Evolutionary conservation across 2,329 filamentous ascomycete species (phyloP), one percentile per base, ranked within the genome.

Genomic region (Aspergillus tanneri): DNA sequence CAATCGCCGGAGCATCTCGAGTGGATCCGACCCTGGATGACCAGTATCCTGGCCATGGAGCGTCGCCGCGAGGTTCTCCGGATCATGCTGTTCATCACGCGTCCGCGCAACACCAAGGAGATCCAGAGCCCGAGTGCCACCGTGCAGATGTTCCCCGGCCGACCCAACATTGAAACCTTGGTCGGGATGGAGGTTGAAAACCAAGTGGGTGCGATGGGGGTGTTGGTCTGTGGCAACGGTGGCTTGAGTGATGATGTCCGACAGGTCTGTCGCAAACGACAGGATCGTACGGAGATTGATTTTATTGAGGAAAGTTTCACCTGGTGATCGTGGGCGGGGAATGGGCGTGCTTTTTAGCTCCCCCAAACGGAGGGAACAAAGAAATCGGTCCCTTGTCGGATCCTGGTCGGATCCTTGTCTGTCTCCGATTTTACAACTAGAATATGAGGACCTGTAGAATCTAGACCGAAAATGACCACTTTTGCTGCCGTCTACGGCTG

Each of bases 11-110:
- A 96, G 62, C 85, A 92, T 47, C 80, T 97, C 6, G 90, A 96
- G 68, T 97, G 93, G 92, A 88, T 95, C 50, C 83, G 89, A 6
- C 88, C 89, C 4, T 97, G 88, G 86, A 86, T 86, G 83, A 85
- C 81, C 12, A 76, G 77, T 56, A 85, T 97, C 45, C 78, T 97
- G 24, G 80, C 80, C 47, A 86, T 96, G 79, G 87, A 89, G 10
- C 81, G 84, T 58, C 85, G 91, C 45, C 83, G 88, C 49, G 89
- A 96, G 41, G 79, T 96, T 23, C 80, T 99, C 36, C 86, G 84
- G 58, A 88, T 97, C 61, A 83, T 92, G 60, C 81, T 97, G 39
- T 97, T 95, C 72, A 85, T 97, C 58, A 97, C 93, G 4, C 80
- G 90, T 45, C 92, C 92, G 1, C 85, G 88, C 59, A 88, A 86